These are phyloP conservation scores for Cercophora newfieldiana DNA, from an alignment of 495 filamentous ascomycete species.

Conservation along the genomic window DNA sequence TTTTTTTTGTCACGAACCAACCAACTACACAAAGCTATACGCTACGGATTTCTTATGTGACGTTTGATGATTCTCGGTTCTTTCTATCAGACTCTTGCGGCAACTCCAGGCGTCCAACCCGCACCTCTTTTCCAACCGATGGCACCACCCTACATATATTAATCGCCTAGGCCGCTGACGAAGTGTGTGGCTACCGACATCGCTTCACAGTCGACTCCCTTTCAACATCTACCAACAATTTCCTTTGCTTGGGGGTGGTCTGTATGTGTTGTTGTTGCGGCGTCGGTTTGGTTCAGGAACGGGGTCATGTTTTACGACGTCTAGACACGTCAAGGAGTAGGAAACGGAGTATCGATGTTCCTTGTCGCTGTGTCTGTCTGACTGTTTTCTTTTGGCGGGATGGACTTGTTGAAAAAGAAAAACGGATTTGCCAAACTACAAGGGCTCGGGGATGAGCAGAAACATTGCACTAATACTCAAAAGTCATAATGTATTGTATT, in stretches of 20 bases:
- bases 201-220: not conserved
- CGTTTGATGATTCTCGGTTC: constrained; percentile 31
- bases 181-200: not conserved
- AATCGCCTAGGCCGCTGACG: constrained; percentile 8
- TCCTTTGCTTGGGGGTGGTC: constrained; percentile 2
- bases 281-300: not conserved
- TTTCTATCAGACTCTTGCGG: constrained; percentile 10
- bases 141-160: constrained; percentile 4
- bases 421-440: not conserved
- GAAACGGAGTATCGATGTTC: not conserved
- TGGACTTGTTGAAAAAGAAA: not conserved
- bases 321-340: constrained; percentile 12
- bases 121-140: not conserved
- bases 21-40: constrained; percentile 27
- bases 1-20: constrained; percentile 30
- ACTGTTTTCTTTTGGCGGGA: not conserved
- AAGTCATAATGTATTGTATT: not conserved
- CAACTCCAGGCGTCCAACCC: not conserved
- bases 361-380: not conserved
- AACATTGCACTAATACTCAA: not conserved
- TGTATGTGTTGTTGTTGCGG: not conserved
- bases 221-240: not conserved
- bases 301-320: constrained; percentile 11
- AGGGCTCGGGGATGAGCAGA: constrained; percentile 2
- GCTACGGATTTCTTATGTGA: constrained; percentile 35